phyloP scores from a whole-genome alignment of 2,329 filamentous ascomycete genomes.

The Fusarium begoniae region DNA sequence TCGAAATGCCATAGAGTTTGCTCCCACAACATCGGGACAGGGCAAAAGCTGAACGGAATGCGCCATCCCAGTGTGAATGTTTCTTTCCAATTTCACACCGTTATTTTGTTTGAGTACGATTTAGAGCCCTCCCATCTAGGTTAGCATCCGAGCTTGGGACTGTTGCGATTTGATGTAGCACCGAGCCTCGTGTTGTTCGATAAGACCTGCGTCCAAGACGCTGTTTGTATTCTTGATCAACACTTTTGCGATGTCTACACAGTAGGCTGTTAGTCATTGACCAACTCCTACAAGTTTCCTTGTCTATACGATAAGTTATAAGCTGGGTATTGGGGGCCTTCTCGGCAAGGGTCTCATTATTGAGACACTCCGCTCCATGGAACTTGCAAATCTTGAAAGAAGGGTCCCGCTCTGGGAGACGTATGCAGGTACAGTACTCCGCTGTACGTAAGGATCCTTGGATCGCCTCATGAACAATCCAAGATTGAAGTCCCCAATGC shows the following conservation, averaged over 20 bases:
- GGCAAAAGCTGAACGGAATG: constrained; percentile 13
- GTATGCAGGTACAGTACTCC: constrained; percentile 21
- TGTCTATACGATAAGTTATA: background rate
- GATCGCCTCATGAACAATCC: background rate
- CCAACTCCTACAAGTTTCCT: background rate
- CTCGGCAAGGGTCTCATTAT: background rate
- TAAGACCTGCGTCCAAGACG: background rate
- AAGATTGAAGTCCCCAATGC: background rate
- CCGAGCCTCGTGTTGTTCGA: background rate
- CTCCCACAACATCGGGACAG: background rate
- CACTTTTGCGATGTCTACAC: background rate
- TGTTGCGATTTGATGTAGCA: background rate
- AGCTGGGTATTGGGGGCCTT: constrained; percentile 1
- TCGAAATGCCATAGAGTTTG: background rate
- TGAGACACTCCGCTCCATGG: background rate
- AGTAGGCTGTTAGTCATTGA: background rate
- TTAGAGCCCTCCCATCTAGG: background rate
- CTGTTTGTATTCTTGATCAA: background rate
- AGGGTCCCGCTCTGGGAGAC: background rate
- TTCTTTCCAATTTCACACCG: background rate
- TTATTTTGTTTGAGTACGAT: background rate
- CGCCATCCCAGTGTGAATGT: background rate
- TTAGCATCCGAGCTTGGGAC: background rate
- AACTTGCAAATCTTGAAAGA: constrained; percentile 19
- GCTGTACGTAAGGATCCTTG: background rate